These are phyloP conservation scores for Didymella pomorum DNA, from an alignment of 2,329 filamentous ascomycete species.

Conservation along the genomic window DNA sequence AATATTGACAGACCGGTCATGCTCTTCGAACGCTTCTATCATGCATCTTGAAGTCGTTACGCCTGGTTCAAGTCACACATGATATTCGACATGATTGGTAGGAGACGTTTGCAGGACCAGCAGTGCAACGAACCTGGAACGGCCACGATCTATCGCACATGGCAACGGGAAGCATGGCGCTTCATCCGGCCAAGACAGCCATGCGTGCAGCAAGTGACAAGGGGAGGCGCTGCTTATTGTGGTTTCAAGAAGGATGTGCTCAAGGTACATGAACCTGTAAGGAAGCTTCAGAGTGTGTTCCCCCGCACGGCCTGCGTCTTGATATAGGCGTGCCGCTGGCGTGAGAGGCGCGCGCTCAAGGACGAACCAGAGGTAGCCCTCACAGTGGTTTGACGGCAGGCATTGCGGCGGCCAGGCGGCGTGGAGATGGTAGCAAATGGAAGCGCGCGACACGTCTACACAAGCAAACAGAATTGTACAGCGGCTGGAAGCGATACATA, in stretches of 20 bases:
- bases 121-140: constrained; percentile 32
- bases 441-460: constrained; percentile 48
- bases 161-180: constrained; percentile 32
- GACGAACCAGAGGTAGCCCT: constrained; percentile 44
- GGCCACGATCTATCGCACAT: constrained; percentile 31
- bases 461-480: constrained; percentile 41
- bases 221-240: constrained; percentile 45
- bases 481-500: constrained; percentile 49
- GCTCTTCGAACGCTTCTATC: constrained; percentile 24
- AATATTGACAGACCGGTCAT: constrained; percentile 15
- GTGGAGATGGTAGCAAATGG: constrained; percentile 37
- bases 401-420: constrained; percentile 33
- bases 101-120: constrained; percentile 16
- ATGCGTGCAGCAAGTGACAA: constrained; percentile 33
- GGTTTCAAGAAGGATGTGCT: constrained; percentile 39
- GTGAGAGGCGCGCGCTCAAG: constrained; percentile 47
- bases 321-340: constrained; percentile 41
- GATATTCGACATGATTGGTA: constrained; percentile 36
- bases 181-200: constrained; percentile 32
- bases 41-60: constrained; percentile 34
- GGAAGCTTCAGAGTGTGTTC: constrained; percentile 33
- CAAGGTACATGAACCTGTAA: constrained; percentile 38
- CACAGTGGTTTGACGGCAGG: constrained; percentile 38
- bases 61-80: constrained; percentile 39
- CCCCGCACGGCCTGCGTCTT: constrained; percentile 39